These are phyloP conservation scores for Scheffersomyces illinoinensis DNA, from an alignment of 1,139 yeast genomes.

Conservation along the genomic window DNA sequence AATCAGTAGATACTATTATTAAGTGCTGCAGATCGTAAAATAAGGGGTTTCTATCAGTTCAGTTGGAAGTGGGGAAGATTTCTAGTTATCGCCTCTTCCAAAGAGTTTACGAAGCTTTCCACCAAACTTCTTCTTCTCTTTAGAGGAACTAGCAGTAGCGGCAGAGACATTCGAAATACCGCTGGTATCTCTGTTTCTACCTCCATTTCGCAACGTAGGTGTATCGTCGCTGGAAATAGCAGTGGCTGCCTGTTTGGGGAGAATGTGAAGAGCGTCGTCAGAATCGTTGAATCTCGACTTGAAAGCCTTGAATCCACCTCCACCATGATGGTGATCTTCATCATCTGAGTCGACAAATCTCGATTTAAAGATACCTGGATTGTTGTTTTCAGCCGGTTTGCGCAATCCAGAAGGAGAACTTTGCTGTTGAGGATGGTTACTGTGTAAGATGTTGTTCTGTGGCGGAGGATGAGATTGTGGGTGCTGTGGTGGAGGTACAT, in stretches of 20 bases:
- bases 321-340: slow-evolving; percentile 19
- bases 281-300: slow-evolving; percentile 22
- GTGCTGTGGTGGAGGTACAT: slow-evolving; percentile 1
- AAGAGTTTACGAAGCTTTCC: slow-evolving; percentile 63
- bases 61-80: neutral
- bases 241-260: slow-evolving; percentile 3
- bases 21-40: neutral
- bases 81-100: slow-evolving; percentile 35
- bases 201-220: slow-evolving; percentile 3
- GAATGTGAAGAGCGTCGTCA: slow-evolving; percentile 15
- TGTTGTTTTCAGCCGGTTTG: neutral
- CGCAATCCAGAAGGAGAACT: neutral
- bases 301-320: slow-evolving; percentile 3
- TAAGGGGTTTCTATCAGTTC: neutral
- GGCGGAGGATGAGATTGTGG: slow-evolving; percentile 3
- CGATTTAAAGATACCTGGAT: slow-evolving; percentile 29
- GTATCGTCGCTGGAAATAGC: slow-evolving; percentile 3
- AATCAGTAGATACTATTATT: neutral
- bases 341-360: slow-evolving; percentile 60
- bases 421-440: neutral
- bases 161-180: neutral
- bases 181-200: slow-evolving; percentile 6
- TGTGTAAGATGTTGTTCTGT: neutral
- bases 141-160: slow-evolving; percentile 5
- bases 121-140: slow-evolving; percentile 51